phyloP scores from a whole-genome alignment of 495 filamentous ascomycete species.

The Penicillium fimorum region DNA sequence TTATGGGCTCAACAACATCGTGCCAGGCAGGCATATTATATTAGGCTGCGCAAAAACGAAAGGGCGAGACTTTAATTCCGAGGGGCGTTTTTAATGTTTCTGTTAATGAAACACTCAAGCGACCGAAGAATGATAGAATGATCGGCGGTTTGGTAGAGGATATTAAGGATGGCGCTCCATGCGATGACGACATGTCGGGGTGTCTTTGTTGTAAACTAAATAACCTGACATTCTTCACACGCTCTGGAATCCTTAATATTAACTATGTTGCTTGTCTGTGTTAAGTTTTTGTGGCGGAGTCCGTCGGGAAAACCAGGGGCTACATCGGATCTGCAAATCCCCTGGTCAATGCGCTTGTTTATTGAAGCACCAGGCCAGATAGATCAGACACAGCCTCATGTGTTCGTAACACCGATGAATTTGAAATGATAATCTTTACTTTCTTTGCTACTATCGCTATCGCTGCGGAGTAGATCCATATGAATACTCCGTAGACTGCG shows the following conservation, averaged over 20 bases:
- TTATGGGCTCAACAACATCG: not conserved
- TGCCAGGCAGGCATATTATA: not conserved
- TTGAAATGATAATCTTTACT: not conserved
- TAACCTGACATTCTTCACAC: not conserved
- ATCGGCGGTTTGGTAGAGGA: not conserved
- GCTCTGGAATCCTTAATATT: not conserved
- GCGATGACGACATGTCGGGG: not conserved
- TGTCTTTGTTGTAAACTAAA: not conserved
- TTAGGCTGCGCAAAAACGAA: not conserved
- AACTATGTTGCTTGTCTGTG: not conserved
- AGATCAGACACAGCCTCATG: conserved; percentile 6
- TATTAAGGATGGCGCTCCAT: not conserved
- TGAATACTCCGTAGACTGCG: not conserved
- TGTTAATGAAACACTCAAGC: not conserved
- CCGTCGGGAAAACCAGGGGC: conserved; percentile 2
- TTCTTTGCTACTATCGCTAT: not conserved
- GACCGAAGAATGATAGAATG: not conserved
- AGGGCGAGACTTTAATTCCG: not conserved
- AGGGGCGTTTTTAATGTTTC: not conserved
- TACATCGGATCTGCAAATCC: conserved; percentile 8
- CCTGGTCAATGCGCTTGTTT: conserved; percentile 8
- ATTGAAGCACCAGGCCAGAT: conserved; percentile 7
- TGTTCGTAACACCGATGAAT: not conserved
- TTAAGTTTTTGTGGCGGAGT: not conserved
- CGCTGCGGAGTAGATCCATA: not conserved